Evolutionary conservation across 23 red algal genomes (phyloP).

Genomic region (Cyanidium caldarium): DNA sequence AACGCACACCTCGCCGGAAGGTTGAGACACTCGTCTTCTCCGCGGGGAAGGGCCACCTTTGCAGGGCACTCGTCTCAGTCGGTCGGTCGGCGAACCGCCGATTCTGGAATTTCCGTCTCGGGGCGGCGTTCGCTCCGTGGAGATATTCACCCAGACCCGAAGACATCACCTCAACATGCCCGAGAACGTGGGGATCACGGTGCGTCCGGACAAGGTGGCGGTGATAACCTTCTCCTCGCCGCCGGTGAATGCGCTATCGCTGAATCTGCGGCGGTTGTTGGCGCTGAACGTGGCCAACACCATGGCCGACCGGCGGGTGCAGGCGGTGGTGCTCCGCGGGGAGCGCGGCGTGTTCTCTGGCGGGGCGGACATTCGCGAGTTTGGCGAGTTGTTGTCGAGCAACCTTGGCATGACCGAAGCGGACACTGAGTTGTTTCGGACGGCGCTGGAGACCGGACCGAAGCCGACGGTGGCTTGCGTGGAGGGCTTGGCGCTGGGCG

Average conservation of each 20-base stretch:
- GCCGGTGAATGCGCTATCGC: constrained; percentile 81
- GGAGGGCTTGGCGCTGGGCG: constrained; percentile 68
- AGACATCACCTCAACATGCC: too few species aligned
- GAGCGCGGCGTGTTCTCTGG: constrained; percentile 59
- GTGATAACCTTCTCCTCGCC: constrained; percentile 54
- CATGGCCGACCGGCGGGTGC: not conserved
- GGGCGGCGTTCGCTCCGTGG: too few species aligned
- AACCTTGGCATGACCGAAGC: constrained; percentile 2
- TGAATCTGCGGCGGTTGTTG: constrained; percentile 23
- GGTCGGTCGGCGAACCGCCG: too few species aligned
- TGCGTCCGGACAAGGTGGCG: constrained; percentile 18
- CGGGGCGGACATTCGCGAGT: constrained; percentile 88
- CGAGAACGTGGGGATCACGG: not conserved
- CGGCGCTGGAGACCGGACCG: constrained; percentile 18
- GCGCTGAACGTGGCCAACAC: constrained; percentile 21
- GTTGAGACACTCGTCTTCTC: too few species aligned
- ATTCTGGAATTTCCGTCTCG: too few species aligned
- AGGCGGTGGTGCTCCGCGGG: constrained; percentile 25
- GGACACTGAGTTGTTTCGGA: constrained; percentile 21
- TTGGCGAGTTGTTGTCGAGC: constrained; percentile 21
- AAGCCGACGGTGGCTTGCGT: constrained; percentile 77
- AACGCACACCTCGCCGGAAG: too few species aligned
- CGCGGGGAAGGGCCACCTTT: too few species aligned
- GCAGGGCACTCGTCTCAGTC: too few species aligned
- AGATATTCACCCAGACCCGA: too few species aligned